A percentile compares a stretch with the other conserved stretches of the same genome.
Conservation (phyloP, 441 rosid genomes). For the Erodium trifolium region DNA sequence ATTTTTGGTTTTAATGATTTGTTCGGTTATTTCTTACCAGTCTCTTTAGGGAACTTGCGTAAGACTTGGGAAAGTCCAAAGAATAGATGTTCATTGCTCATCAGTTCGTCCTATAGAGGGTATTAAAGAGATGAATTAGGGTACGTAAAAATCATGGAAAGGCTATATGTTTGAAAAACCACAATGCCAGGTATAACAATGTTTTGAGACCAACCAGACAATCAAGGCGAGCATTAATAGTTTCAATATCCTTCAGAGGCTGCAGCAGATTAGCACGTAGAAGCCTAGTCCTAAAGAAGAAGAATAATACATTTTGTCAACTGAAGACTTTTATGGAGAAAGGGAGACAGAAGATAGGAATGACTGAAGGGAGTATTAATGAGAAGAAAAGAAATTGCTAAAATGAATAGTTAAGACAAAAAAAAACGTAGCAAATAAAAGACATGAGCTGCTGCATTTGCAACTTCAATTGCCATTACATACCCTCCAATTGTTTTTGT, state of each 20-base stretch:
- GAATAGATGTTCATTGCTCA: constrained; percentile 91
- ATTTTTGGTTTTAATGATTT: constrained; percentile 10
- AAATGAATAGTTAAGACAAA: constrained; percentile 1
- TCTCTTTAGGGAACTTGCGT: constrained; percentile 93
- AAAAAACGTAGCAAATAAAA: constrained; percentile 20
- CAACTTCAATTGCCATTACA: constrained; percentile 19
- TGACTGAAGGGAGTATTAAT: neutral
- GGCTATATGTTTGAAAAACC: constrained; percentile 10
- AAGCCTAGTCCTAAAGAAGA: constrained; percentile 81
- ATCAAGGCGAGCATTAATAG: constrained; percentile 88
- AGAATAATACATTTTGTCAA: constrained; percentile 17
- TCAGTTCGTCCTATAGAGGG: constrained; percentile 74
- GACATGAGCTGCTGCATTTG: constrained; percentile 17
- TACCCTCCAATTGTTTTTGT: constrained; percentile 97
- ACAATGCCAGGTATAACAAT: constrained; percentile 14
- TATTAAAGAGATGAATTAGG: constrained; percentile 17
- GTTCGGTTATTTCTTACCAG: constrained; percentile 43
- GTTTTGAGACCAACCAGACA: constrained; percentile 71
- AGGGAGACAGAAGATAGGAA: neutral
- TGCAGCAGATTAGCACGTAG: constrained; percentile 97
- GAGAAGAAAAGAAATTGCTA: neutral
- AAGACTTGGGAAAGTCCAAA: constrained; percentile 94
- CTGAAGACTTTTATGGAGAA: constrained; percentile 1
- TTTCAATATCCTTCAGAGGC: constrained; percentile 92
- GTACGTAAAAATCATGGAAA: constrained; percentile 13